Evolutionary conservation across 805 yeast species (phyloP), one percentile per base, ranked within the genome.

Genomic region (Yarrowia yakushimensis): DNA sequence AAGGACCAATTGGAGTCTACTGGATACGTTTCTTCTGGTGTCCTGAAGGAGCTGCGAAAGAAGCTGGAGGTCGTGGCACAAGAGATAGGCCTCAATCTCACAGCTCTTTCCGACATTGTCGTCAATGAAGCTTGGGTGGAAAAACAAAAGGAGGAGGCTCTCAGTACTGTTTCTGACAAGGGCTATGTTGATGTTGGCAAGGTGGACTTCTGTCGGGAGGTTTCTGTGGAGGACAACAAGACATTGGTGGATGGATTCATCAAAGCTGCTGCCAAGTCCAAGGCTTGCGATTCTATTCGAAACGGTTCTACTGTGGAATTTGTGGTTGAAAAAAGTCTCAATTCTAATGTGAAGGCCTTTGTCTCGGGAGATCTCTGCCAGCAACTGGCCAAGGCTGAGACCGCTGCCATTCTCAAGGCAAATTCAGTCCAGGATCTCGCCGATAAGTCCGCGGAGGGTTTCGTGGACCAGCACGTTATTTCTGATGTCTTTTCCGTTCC

Each of bases 401-500:
- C 59, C 4, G 33, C 43, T 2, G 18, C 39, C 4, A 52, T 52
- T 25, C 25, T 52, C 18, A 52, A 52, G 43, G 33, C 30, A 4
- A 52, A 34, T n/a, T 34, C 59, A 9, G 59, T 52, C 22, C 59
- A 52, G 43, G 59, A 25, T 11, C 43, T 52, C 3, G 43, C 59
- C 0, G 59, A 52, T 2, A 52, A 52, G 43, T 52, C 59, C 25
- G 59, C 59, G 8, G 59, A 52, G 43, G 59, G 59, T 10, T 52
- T 52, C 36, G 59, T 52, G 6, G 59, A 52, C 43, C 59, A 52
- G 33, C 59, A 52, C 17, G 59, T 52, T 15, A 52, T 52, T 18
- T 52, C 59, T 13, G 59, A 52, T 15, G 59, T 52, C 18, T 52
- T 25, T 25, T 23, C 43, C 10, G 59, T 36, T 18, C 59, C 59